Evolutionary conservation across 2,329 filamentous ascomycete species (phyloP), one percentile per base, ranked within the genome.

Genomic region (Ceratocystiopsis sp.): DNA sequence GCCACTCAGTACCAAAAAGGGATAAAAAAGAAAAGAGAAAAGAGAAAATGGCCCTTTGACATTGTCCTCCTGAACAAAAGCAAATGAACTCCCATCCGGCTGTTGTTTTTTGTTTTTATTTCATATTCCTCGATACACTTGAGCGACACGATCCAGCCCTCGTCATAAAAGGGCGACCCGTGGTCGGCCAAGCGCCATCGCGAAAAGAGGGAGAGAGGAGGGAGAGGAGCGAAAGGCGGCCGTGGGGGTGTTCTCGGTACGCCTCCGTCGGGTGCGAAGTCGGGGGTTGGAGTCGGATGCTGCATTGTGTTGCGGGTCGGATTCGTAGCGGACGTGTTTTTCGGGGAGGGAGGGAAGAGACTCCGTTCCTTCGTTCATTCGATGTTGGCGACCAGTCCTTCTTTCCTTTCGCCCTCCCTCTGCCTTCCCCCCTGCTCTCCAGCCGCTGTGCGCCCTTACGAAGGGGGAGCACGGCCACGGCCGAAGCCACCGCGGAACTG

Each of bases 401-500:
- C 10, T 8, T 29, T 11, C 25, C 25, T 8, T 8, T 29, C 25
- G 6, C 25, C 25, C 25, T 29, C 25, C 25, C 6, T 29, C 25
- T 11, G 10, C 7, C 10, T 11, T 11, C 9, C 25, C 25, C 10
- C 25, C 25, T 29, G 25, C 25, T 29, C 25, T 29, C 25, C 25
- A 29, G 40, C 19, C 32, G 29, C 37, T 29, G 29, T 38, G 33
- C 29, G n/a, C 13, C 56, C 61, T 71, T 73, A 77, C 59, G 75
- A 78, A 55, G 75, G 68, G 61, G 81, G 76, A 67, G 81, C 73
- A 60, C 84, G 81, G 66, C 84, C 85, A 78, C 85, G 84, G 63
- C 85, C 86, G 64, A 81, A 82, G 61, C 83, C 84, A 72, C 83
- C 81, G 74, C 83, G 84, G 81, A 94, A 94, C 66, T 81, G 78